These are phyloP conservation scores for Fusarium dimerum DNA, from an alignment of 2,329 filamentous ascomycete genomes.

Conservation along the genomic window DNA sequence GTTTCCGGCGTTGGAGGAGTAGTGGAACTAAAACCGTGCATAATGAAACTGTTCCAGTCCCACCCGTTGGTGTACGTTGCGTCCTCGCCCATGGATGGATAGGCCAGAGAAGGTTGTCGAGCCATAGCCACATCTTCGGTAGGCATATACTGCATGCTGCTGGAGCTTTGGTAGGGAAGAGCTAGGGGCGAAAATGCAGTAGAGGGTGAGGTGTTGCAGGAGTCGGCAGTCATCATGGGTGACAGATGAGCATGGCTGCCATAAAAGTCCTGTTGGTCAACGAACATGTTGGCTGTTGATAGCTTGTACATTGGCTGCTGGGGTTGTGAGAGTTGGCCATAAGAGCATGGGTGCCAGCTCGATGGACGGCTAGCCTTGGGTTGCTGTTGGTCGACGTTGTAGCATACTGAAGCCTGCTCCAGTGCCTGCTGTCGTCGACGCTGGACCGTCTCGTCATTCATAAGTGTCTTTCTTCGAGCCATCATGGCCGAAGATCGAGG, in stretches of 20 bases:
- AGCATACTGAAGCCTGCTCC: constrained; percentile 40
- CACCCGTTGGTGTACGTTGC: constrained; percentile 16
- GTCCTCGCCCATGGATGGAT: constrained; percentile 25
- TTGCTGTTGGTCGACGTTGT: constrained; percentile 23
- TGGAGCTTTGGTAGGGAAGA: constrained; percentile 44
- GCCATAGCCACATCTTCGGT: constrained; percentile 40
- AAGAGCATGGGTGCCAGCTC: constrained; percentile 74
- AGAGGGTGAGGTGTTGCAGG: constrained; percentile 58
- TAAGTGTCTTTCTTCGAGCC: constrained; percentile 57
- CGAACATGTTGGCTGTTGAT: constrained; percentile 38
- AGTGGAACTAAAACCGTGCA: constrained; percentile 47
- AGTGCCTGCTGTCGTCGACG: constrained; percentile 49
- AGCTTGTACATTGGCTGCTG: constrained; percentile 42
- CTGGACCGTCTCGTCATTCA: constrained; percentile 50
- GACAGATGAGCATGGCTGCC: constrained; percentile 46
- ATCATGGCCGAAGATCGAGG: constrained; percentile 55
- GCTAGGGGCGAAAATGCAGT: constrained; percentile 56
- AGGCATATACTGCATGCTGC: constrained; percentile 42
- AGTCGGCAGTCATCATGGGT: constrained; percentile 56
- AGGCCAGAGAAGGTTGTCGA: constrained; percentile 32
- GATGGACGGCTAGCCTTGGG: constrained; percentile 56
- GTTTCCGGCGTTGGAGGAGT: constrained; percentile 62
- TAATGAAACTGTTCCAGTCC: constrained; percentile 49
- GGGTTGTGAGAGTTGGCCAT: constrained; percentile 41
- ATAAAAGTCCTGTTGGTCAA: constrained; percentile 45